These are phyloP conservation scores for Metarhizium album DNA, from an alignment of 2,329 filamentous ascomycete species.

Conservation along the genomic window DNA sequence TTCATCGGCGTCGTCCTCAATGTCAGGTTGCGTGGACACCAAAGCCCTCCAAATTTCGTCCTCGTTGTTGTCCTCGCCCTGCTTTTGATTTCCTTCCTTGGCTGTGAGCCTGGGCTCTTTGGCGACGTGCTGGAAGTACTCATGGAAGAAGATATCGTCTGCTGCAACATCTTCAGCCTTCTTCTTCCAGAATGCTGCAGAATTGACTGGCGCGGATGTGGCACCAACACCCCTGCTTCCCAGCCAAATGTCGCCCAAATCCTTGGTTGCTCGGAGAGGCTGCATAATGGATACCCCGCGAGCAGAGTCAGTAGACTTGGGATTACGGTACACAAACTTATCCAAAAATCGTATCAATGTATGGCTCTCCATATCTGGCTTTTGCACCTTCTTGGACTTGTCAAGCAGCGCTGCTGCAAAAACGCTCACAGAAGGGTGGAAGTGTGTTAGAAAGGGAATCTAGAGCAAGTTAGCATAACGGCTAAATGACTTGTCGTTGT, in stretches of 20 bases:
- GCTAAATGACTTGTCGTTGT: neutral
- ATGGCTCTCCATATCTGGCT: constrained; percentile 83
- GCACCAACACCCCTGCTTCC: constrained; percentile 36
- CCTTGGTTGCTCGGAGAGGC: constrained; percentile 51
- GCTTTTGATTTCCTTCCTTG: constrained; percentile 43
- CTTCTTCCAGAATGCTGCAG: constrained; percentile 83
- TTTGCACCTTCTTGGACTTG: constrained; percentile 62
- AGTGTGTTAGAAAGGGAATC: constrained; percentile 49
- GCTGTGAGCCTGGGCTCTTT: constrained; percentile 43
- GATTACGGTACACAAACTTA: constrained; percentile 95
- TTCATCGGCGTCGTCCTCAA: constrained; percentile 38
- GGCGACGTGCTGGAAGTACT: constrained; percentile 75
- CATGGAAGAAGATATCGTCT: constrained; percentile 96
- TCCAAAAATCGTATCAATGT: constrained; percentile 93
- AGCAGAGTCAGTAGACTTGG: constrained; percentile 57
- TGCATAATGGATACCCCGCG: constrained; percentile 95
- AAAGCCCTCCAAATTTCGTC: constrained; percentile 89
- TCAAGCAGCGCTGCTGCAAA: constrained; percentile 65
- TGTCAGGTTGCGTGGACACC: constrained; percentile 66
- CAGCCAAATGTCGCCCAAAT: constrained; percentile 45
- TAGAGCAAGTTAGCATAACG: constrained; percentile 6
- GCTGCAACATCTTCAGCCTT: constrained; percentile 77
- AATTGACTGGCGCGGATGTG: constrained; percentile 52
- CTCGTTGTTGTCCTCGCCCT: constrained; percentile 46
- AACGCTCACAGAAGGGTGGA: constrained; percentile 83